Evolutionary conservation across 2,329 filamentous ascomycete genomes (phyloP).

Genomic region (Fusarium sp.): DNA sequence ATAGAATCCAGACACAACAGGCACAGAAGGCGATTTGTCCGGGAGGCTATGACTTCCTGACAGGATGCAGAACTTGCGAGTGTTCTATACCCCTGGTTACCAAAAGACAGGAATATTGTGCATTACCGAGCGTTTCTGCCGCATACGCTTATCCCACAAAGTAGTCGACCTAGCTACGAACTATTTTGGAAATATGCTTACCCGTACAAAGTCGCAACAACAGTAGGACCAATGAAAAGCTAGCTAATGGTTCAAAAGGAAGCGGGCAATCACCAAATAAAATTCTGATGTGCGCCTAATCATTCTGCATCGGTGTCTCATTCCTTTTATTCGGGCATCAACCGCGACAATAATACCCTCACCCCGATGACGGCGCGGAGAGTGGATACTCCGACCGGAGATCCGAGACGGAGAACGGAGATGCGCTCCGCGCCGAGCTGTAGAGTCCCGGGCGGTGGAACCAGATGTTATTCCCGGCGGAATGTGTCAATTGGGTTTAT

Average conservation of each 20-base stretch:
- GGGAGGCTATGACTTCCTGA: neutral
- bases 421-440: conserved; percentile 49
- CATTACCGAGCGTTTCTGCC: no score
- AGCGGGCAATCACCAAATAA: no score
- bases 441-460: conserved; percentile 29
- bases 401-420: conserved; percentile 48
- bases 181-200: neutral
- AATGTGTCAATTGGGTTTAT: conserved; percentile 23
- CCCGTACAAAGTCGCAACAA: neutral
- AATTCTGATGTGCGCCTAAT: neutral
- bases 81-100: neutral
- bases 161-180: neutral
- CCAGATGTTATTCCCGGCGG: conserved; percentile 23
- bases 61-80: neutral
- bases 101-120: neutral
- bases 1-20: neutral
- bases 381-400: conserved; percentile 45
- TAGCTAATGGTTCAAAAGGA: no score
- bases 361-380: conserved; percentile 49
- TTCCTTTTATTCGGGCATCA: conserved; percentile 29
- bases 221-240: no score
- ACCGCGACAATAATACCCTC: conserved; percentile 20
- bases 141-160: no score
- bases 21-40: neutral
- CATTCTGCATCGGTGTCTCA: conserved; percentile 12